Evolutionary conservation across 371 early-diverging fungal genomes (phyloP).

Genomic region (Lichtheimia hyalospora): DNA sequence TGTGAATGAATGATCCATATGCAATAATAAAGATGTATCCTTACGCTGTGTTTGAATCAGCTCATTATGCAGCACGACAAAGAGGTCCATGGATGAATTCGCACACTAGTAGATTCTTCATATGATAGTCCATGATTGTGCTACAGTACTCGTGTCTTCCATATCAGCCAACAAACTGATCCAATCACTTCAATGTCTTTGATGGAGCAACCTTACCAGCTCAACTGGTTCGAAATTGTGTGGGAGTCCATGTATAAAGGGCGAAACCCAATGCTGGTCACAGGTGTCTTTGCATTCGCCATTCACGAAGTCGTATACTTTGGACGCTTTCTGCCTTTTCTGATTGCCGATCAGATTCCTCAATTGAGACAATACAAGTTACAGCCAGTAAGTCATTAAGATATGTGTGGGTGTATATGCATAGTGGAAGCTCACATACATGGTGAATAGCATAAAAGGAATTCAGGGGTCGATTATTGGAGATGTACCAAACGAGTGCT

Average conservation of each 20-base stretch:
- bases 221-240: background rate
- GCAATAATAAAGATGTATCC: too few relatives aligned
- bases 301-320: constrained; percentile 80
- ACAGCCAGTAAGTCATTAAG: background rate
- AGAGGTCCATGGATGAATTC: too few relatives aligned
- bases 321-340: constrained; percentile 72
- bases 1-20: too few relatives aligned
- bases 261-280: constrained; percentile 66
- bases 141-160: too few relatives aligned
- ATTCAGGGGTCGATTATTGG: constrained; percentile 56
- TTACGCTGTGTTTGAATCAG: too few relatives aligned
- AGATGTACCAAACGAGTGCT: constrained; percentile 73
- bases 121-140: too few relatives aligned
- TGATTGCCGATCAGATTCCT: constrained; percentile 21
- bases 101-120: too few relatives aligned
- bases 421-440: background rate
- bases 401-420: background rate
- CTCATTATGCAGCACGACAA: too few relatives aligned
- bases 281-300: constrained; percentile 61
- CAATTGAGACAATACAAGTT: background rate
- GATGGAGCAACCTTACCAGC: background rate
- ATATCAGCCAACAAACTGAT: too few relatives aligned
- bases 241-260: constrained; percentile 66
- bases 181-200: background rate
- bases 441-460: background rate